Evolutionary conservation across 805 yeast species (phyloP).

Genomic region (Kregervanrija delftensis): DNA sequence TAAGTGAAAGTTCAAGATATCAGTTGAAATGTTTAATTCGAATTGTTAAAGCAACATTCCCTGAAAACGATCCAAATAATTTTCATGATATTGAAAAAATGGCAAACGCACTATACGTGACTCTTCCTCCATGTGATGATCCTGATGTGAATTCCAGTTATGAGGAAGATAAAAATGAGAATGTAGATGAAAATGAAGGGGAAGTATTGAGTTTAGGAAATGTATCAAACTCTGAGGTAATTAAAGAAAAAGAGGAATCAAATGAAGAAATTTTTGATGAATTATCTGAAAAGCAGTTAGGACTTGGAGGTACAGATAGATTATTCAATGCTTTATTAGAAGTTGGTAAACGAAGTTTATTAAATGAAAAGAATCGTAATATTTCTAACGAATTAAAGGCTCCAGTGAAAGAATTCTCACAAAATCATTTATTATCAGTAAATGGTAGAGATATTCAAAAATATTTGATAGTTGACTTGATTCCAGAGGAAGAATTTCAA

Average conservation of each 20-base stretch:
- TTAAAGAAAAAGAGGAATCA: constrained; percentile 7
- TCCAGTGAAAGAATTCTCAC: no score
- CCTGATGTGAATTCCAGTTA: neutral
- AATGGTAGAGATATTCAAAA: constrained; percentile 4
- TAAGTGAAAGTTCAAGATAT: constrained; percentile 26
- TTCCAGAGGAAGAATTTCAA: constrained; percentile 21
- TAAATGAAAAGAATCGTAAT: neutral
- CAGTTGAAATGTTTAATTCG: constrained; percentile 29
- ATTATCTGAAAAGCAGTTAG: constrained; percentile 10
- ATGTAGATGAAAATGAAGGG: neutral
- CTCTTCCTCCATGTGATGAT: constrained; percentile 14
- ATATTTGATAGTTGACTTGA: constrained; percentile 18
- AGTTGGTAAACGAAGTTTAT: constrained; percentile 7
- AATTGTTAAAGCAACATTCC: constrained; percentile 28
- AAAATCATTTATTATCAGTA: neutral
- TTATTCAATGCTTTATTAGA: constrained; percentile 11
- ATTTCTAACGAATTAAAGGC: no score
- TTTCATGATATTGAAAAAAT: constrained; percentile 28
- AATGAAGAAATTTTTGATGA: neutral
- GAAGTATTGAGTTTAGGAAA: neutral
- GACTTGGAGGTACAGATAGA: constrained; percentile 11
- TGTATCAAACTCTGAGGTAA: constrained; percentile 8
- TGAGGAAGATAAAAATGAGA: neutral
- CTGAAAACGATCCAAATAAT: constrained; percentile 30
- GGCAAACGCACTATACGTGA: constrained; percentile 16